phyloP scores from a whole-genome alignment of 2,329 filamentous ascomycete species.

The Claviceps cyperi region DNA sequence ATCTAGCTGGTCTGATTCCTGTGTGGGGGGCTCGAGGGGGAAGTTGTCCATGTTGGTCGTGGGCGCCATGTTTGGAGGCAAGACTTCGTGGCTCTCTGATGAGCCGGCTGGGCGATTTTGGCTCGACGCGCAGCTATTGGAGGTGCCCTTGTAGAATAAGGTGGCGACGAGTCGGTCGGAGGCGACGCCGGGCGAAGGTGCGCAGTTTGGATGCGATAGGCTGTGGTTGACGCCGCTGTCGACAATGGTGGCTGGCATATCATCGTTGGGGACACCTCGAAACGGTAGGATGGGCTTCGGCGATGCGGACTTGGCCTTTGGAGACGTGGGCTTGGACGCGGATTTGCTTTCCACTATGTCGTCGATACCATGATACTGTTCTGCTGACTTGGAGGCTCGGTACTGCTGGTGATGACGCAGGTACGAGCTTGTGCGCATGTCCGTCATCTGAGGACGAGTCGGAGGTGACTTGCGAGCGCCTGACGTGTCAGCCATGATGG shows the following conservation, averaged over 20 bases:
- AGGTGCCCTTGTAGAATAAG: conserved; percentile 43
- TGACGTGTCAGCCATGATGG: conserved; percentile 19
- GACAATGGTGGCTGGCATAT: conserved; percentile 43
- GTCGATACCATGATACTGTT: conserved; percentile 47
- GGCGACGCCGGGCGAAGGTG: conserved; percentile 31
- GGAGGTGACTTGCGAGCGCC: conserved; percentile 19
- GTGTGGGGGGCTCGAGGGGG: conserved; percentile 42
- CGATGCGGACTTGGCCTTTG: conserved; percentile 23
- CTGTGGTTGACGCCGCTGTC: conserved; percentile 48
- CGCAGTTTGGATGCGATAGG: conserved; percentile 49
- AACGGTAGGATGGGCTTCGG: conserved; percentile 33
- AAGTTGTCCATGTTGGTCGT: conserved; percentile 43
- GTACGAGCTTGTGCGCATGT: conserved; percentile 44
- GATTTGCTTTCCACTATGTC: conserved; percentile 45
- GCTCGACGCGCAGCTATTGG: conserved; percentile 8
- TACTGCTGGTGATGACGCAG: conserved; percentile 50
- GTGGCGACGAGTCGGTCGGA: conserved; percentile 45
- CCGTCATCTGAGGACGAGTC: conserved; percentile 32
- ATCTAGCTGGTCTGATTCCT: conserved; percentile 43
- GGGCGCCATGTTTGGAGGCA: conserved; percentile 42
- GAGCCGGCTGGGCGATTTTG: conserved; percentile 13
- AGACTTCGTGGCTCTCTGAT: conserved; percentile 19
- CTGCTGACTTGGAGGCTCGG: conserved; percentile 38
- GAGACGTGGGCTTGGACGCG: conserved; percentile 21
- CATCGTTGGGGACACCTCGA: conserved; percentile 45